A percentile compares a stretch with the other conserved stretches of the same genome.
phyloP scores from a whole-genome alignment of 2,329 filamentous ascomycete genomes.

The Xenoacremonium recifei region DNA sequence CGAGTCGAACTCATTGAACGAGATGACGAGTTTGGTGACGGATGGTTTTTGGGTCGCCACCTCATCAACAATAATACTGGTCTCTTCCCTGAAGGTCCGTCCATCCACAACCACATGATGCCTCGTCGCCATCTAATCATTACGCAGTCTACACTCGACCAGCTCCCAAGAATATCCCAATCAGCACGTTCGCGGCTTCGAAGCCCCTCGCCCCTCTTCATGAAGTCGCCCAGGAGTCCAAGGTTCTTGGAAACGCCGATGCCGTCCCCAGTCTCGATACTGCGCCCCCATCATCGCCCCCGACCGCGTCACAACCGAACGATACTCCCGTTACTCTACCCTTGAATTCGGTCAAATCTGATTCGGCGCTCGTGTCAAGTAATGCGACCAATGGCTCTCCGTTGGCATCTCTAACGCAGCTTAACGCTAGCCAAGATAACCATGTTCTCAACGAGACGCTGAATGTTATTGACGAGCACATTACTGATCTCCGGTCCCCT shows the following conservation, averaged over 20 bases:
- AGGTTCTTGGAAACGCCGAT: conserved; percentile 14
- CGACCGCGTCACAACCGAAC: conserved; percentile 10
- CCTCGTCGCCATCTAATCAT: conserved; percentile 21
- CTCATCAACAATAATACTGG: conserved; percentile 71
- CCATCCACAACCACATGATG: conserved; percentile 7
- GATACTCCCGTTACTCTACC: conserved; percentile 41
- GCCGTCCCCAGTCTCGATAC: conserved; percentile 28
- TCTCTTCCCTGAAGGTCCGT: conserved; percentile 78
- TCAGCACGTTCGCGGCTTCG: conserved; percentile 27
- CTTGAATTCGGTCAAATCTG: conserved; percentile 40
- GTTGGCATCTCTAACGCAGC: conserved; percentile 29
- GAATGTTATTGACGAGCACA: conserved; percentile 95
- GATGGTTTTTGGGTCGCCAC: conserved; percentile 79
- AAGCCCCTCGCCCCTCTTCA: conserved; percentile 30
- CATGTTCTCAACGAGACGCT: conserved; percentile 92
- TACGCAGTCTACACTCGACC: conserved; percentile 60
- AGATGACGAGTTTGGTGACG: conserved; percentile 86
- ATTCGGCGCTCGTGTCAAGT: conserved; percentile 20
- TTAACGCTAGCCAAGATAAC: conserved; percentile 51
- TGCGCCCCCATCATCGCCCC: conserved; percentile 33
- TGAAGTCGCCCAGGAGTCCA: conserved; percentile 29
- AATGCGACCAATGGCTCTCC: conserved; percentile 27
- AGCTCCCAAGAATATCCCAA: conserved; percentile 45
- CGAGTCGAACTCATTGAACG: conserved; percentile 80
- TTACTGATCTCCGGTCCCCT: conserved; percentile 73